Evolutionary conservation across 805 yeast species (phyloP).

Genomic region (Wickerhamomyces hampshirensis): DNA sequence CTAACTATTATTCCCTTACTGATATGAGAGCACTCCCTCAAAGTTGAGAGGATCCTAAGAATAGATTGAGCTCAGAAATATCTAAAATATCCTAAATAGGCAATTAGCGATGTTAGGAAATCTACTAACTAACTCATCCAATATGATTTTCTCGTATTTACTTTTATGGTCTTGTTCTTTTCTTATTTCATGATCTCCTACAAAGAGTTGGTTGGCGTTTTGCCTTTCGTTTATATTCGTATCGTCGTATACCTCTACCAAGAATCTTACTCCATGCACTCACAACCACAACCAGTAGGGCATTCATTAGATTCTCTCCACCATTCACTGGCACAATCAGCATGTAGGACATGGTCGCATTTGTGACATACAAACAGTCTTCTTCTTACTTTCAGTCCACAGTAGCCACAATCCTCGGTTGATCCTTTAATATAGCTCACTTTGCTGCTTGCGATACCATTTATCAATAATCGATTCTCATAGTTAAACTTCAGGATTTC

Average conservation of each 20-base stretch:
- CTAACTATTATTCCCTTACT: too few relatives aligned
- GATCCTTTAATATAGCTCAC: conserved; percentile 28
- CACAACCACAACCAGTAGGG: conserved; percentile 84
- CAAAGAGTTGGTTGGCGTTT: too few relatives aligned
- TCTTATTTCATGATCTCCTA: too few relatives aligned
- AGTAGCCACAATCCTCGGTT: conserved; percentile 52
- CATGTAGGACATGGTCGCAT: conserved; percentile 79
- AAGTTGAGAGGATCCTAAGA: too few relatives aligned
- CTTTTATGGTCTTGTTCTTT: too few relatives aligned
- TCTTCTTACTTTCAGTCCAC: conserved; percentile 56
- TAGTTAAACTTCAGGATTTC: conserved; percentile 72
- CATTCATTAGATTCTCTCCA: conserved; percentile 60
- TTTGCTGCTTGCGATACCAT: conserved; percentile 29
- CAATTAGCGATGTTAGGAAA: too few relatives aligned
- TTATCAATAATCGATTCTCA: conserved; percentile 16
- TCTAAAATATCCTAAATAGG: not conserved
- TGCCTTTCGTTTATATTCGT: not conserved
- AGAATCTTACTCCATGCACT: conserved; percentile 38
- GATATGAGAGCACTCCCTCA: too few relatives aligned
- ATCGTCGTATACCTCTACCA: not conserved
- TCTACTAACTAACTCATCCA: not conserved
- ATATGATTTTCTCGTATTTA: too few relatives aligned
- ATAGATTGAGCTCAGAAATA: too few relatives aligned
- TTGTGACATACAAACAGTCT: conserved; percentile 61
- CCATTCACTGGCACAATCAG: conserved; percentile 78